Evolutionary conservation across 208 protist genomes (phyloP).

Genomic region (Blastocrithidia nonstop): DNA sequence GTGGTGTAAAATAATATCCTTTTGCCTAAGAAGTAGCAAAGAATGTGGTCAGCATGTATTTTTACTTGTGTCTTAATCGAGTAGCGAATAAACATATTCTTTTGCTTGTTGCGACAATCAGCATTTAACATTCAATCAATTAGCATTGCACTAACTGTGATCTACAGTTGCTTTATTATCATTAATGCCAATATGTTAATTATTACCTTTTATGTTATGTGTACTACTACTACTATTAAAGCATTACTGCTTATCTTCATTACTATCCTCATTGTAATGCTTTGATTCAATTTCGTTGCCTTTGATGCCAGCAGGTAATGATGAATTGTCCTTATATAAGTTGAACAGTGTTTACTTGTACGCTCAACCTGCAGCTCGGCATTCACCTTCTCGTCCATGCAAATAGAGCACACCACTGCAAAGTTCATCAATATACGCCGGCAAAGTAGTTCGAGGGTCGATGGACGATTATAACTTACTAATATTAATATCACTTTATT

Average conservation of each 20-base stretch:
- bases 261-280: no score
- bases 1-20: conserved; percentile 69
- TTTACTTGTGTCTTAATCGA: background rate
- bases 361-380: conserved; percentile 16
- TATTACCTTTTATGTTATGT: background rate
- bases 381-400: conserved; percentile 57
- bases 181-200: no score
- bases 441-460: conserved; percentile 25
- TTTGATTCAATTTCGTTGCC: no score
- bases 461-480: conserved; percentile 12
- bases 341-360: conserved; percentile 23
- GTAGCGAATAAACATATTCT: no score
- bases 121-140: no score
- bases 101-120: no score
- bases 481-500: background rate
- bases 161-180: no score
- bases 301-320: no score
- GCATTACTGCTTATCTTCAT: no score
- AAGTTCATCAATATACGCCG: conserved; percentile 64
- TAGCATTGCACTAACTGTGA: no score
- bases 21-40: conserved; percentile 39
- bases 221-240: background rate
- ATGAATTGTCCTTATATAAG: no score
- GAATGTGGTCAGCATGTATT: background rate
- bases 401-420: conserved; percentile 36